Conservation (phyloP, 495 filamentous ascomycete genomes). For the Rhypophila decipiens region DNA sequence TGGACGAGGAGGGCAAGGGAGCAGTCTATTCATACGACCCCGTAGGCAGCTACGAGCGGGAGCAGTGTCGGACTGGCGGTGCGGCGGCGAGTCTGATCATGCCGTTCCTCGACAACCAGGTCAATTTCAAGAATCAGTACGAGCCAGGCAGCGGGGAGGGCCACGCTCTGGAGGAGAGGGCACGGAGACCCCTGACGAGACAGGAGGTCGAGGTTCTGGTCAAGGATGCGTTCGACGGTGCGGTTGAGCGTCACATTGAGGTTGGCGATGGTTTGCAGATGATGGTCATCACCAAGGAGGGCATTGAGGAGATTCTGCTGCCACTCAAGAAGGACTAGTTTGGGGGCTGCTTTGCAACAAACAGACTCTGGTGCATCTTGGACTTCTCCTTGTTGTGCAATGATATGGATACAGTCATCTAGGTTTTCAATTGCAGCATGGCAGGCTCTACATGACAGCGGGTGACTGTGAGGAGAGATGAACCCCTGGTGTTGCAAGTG, state of each 20-base stretch:
- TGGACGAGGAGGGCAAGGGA: constrained; percentile 92
- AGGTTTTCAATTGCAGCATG: too few species aligned
- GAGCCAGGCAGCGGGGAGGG: constrained; percentile 80
- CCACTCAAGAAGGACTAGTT: constrained; percentile 78
- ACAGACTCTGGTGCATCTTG: too few species aligned
- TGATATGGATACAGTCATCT: too few species aligned
- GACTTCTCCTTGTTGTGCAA: too few species aligned
- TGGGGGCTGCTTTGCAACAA: too few species aligned
- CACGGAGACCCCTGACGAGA: constrained; percentile 58
- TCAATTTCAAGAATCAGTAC: constrained; percentile 99
- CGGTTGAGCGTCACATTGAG: constrained; percentile 97
- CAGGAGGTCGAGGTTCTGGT: constrained; percentile 78
- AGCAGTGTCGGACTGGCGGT: constrained; percentile 90
- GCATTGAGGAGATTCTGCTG: constrained; percentile 77
- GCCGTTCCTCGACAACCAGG: constrained; percentile 98
- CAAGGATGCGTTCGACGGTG: constrained; percentile 94
- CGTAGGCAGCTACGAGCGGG: constrained; percentile 91
- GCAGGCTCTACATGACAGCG: too few species aligned
- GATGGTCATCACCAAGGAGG: constrained; percentile 80
- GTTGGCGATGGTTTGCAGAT: constrained; percentile 96
- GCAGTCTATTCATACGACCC: constrained; percentile 97
- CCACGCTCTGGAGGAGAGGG: constrained; percentile 66
- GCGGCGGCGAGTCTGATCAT: constrained; percentile 96
- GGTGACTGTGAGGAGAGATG: too few species aligned
- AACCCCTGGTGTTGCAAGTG: too few species aligned